phyloP scores from a whole-genome alignment of 176 grass and related monocot species.

The Elymus sibiricus region DNA sequence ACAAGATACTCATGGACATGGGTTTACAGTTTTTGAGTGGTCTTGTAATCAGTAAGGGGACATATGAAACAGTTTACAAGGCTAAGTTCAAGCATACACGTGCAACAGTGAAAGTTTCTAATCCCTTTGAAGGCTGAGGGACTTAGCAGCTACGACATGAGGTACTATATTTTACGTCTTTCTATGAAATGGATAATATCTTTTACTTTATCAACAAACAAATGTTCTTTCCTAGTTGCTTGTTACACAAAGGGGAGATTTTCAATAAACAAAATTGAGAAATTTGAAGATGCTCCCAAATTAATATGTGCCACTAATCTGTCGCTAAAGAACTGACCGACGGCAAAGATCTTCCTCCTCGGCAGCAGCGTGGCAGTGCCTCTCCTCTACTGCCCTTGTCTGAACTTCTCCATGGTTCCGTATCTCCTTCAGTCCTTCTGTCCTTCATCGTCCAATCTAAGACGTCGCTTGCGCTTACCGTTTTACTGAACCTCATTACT shows the following conservation, averaged over 20 bases:
- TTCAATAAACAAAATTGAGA: not conserved
- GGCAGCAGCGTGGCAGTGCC: too few species aligned
- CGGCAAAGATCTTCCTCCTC: too few species aligned
- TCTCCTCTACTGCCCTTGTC: too few species aligned
- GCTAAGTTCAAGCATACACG: conserved; percentile 56
- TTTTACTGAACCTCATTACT: not conserved
- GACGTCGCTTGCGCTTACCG: too few species aligned
- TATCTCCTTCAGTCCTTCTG: too few species aligned
- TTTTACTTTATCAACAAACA: not conserved
- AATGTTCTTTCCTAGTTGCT: not conserved
- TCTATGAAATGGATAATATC: too few species aligned
- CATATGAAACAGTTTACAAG: conserved; percentile 78
- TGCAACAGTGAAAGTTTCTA: conserved; percentile 68
- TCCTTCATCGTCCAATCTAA: too few species aligned
- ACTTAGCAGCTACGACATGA: conserved; percentile 71
- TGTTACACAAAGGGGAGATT: not conserved
- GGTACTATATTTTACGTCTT: not conserved
- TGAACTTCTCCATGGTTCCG: too few species aligned
- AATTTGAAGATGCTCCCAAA: not conserved
- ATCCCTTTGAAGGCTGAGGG: conserved; percentile 43
- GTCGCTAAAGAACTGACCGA: too few species aligned
- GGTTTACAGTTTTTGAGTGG: conserved; percentile 17
- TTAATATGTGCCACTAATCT: not conserved
- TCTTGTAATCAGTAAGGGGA: conserved; percentile 54
- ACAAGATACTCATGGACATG: conserved; percentile 41